Evolutionary conservation across 345 rosid genomes (phyloP), one percentile per base, ranked within the genome.

Genomic region (Noccaea caerulescens): DNA sequence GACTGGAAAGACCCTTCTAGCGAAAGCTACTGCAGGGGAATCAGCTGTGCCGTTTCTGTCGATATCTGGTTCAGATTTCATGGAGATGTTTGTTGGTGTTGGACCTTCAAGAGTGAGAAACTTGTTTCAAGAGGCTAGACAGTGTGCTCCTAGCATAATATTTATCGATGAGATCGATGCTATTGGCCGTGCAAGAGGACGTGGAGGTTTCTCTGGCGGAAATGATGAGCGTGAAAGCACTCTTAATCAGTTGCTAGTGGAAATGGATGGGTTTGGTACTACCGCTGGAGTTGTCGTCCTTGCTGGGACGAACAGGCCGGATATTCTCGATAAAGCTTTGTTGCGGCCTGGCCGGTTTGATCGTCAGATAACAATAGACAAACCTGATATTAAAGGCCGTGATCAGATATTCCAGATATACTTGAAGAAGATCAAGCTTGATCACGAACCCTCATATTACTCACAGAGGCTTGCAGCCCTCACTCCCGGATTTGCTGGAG

Each of bases 71-170:
- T 93, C 99, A 18, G 99, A 93, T 84, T 93, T 93, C 79, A 86
- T 89, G 92, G 99, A 93, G 80, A 88, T 93, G 97, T 93, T 93
- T 85, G 99, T 93, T 73, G 99, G 97, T 51, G 96, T 91, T 80
- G 99, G 99, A 71, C 99, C 97, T 44, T 91, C 99, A 23, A 89
- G 97, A 73, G 99, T 93, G 46, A 88, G 99, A 79, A 89, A 82
- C 79, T 91, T 93, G 82, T 93, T 93, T 81, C 96, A 89, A 73
- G 99, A 93, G 72, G 97, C 99, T 58, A 88, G 99, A 72, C 91
- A 86, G 41, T 87, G 91, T 82, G 90, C 97, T 45, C 96, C 99
- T 36, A 91, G 99, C 72, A 93, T 93, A 66, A 72, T 91, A 66
- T 93, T 93, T 79, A 93, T 93, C 14, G 97, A 93, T 83, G 99